Percentiles rank a stretch among this genome's conserved stretches.
Conservation (phyloP, 2,329 filamentous ascomycete species). For the Lachnellula willkommii region DNA sequence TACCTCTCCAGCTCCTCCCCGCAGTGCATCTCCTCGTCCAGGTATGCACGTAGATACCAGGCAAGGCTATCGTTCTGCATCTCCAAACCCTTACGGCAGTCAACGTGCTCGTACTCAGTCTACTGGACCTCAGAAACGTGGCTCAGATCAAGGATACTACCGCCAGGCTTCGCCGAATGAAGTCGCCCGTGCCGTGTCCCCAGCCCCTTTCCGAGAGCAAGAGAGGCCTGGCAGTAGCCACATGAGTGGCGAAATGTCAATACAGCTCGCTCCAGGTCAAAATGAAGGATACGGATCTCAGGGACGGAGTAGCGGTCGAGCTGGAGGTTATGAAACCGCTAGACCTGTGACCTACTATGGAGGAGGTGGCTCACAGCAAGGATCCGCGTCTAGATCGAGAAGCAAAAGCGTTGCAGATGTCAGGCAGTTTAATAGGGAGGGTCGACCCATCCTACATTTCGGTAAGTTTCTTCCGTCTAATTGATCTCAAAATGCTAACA, state of each 20-base stretch:
- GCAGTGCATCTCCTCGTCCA: conserved; percentile 59
- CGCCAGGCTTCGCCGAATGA: conserved; percentile 44
- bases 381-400: conserved; percentile 43
- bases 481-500: conserved; percentile 18
- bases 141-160: conserved; percentile 47
- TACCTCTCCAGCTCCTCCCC: conserved; percentile 63
- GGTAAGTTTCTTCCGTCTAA: conserved; percentile 57
- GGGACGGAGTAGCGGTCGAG: conserved; percentile 44
- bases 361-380: conserved; percentile 31
- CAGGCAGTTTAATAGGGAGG: conserved; percentile 77
- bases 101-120: conserved; percentile 28
- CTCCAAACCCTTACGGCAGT: conserved; percentile 53
- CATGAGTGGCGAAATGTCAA: conserved; percentile 48
- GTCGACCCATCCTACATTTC: conserved; percentile 83
- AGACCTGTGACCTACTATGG: conserved; percentile 50
- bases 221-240: conserved; percentile 47
- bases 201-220: conserved; percentile 32
- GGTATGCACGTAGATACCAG: conserved; percentile 45
- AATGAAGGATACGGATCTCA: conserved; percentile 56
- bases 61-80: conserved; percentile 45
- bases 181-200: conserved; percentile 41
- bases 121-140: conserved; percentile 40
- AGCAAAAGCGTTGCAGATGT: conserved; percentile 86
- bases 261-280: conserved; percentile 55
- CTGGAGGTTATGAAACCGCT: conserved; percentile 41